phyloP scores from a whole-genome alignment of 1,284 basidiomycete species.

The Veloboletus limbatus region DNA sequence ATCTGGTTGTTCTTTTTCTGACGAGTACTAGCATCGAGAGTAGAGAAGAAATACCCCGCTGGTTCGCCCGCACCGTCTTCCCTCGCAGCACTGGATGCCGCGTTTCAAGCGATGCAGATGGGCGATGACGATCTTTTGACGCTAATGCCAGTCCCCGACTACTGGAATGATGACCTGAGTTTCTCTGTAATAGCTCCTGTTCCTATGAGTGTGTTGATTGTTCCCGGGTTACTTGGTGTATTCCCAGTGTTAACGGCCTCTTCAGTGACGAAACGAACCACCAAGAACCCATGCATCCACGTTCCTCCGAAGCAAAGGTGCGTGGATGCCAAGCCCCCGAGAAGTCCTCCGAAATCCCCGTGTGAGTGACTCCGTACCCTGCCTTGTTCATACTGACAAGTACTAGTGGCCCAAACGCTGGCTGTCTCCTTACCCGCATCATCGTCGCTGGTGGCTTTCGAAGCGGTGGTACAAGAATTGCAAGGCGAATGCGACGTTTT shows the following conservation, averaged over 20 bases:
- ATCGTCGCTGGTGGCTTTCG: slow-evolving; percentile 9
- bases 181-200: background rate
- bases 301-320: too few species aligned
- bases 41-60: background rate
- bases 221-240: background rate
- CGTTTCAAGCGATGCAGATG: too few species aligned
- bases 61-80: background rate
- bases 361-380: background rate
- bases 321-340: background rate
- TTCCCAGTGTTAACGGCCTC: background rate
- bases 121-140: background rate
- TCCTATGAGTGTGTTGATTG: background rate
- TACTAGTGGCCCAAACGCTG: background rate
- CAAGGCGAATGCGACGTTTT: slow-evolving; percentile 6
- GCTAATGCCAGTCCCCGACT: background rate
- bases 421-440: slow-evolving; percentile 2
- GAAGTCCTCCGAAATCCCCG: background rate
- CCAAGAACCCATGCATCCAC: background rate
- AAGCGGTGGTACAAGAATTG: slow-evolving; percentile 1
- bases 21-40: slow-evolving; percentile 4
- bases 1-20: slow-evolving; percentile 3
- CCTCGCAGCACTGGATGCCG: background rate
- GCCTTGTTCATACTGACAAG: background rate
- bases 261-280: too few species aligned
- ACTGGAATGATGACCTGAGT: background rate